Conservation (phyloP, 2,329 filamentous ascomycete species). For the Calonectria naviculata region DNA sequence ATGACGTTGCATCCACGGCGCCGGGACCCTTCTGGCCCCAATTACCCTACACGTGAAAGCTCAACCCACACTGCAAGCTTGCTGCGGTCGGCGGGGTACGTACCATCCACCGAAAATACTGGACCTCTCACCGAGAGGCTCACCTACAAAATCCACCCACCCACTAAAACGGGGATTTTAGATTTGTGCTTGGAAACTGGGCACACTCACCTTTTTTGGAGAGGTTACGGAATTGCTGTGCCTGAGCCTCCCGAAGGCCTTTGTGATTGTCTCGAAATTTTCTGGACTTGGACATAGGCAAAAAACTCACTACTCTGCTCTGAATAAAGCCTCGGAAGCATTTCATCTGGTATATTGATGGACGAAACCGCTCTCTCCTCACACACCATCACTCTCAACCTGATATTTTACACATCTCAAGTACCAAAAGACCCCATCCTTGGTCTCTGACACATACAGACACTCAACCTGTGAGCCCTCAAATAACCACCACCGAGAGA, state of each 20-base stretch:
- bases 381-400: not conserved
- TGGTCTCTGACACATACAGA: not conserved
- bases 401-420: not conserved
- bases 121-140: slow-evolving; percentile 29
- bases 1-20: slow-evolving; percentile 44
- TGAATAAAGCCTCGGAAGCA: not conserved
- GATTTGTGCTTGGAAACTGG: slow-evolving; percentile 26
- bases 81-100: slow-evolving; percentile 25
- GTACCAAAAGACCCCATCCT: too few species aligned
- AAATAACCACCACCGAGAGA: not conserved
- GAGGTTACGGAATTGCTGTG: not conserved
- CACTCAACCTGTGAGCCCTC: not conserved
- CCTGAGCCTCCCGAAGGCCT: not conserved
- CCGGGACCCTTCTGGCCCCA: slow-evolving; percentile 6
- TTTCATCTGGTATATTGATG: not conserved
- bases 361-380: not conserved
- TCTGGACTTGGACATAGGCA: too few species aligned
- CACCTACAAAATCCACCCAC: slow-evolving; percentile 40
- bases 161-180: slow-evolving; percentile 35
- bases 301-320: not conserved
- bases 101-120: slow-evolving; percentile 12
- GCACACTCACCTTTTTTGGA: not conserved
- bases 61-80: slow-evolving; percentile 18
- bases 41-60: slow-evolving; percentile 11
- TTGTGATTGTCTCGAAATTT: not conserved